Evolutionary conservation across 345 rosid genomes (phyloP).

Genomic region (Camelina sativa): DNA sequence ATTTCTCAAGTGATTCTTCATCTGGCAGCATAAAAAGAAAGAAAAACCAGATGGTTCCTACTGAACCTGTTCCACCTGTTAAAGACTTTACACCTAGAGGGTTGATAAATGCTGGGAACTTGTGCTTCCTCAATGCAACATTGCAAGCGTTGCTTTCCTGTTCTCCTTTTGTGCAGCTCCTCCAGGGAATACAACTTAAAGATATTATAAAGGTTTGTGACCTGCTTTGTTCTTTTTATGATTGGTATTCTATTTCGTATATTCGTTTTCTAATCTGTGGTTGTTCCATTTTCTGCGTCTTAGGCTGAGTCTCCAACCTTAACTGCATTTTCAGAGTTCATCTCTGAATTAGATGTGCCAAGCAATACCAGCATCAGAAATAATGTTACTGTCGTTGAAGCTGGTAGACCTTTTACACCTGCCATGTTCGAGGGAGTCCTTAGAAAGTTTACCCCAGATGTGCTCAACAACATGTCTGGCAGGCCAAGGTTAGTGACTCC

Average conservation of each 20-base stretch:
- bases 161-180: conserved; percentile 81
- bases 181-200: conserved; percentile 62
- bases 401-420: conserved; percentile 79
- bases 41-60: conserved; percentile 41
- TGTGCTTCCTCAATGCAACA: conserved; percentile 92
- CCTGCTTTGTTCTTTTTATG: conserved; percentile 6
- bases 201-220: conserved; percentile 64
- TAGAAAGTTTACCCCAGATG: conserved; percentile 81
- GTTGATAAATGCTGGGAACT: conserved; percentile 79
- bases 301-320: conserved; percentile 83
- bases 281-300: conserved; percentile 35
- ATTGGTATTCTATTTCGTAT: neutral
- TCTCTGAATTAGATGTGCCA: conserved; percentile 64
- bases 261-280: neutral
- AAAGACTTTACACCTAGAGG: conserved; percentile 73
- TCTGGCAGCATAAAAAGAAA: conserved; percentile 39
- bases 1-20: conserved; percentile 41
- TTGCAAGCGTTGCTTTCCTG: conserved; percentile 89
- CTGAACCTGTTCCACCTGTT: conserved; percentile 47
- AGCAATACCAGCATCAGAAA: conserved; percentile 55
- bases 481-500: conserved; percentile 74
- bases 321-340: conserved; percentile 73
- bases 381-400: conserved; percentile 52
- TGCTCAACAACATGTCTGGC: conserved; percentile 73
- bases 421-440: conserved; percentile 87